Base-by-base conservation (phyloP, 228 moss, liverwort and hornwort species). In the Sphagnum fallax region DNA sequence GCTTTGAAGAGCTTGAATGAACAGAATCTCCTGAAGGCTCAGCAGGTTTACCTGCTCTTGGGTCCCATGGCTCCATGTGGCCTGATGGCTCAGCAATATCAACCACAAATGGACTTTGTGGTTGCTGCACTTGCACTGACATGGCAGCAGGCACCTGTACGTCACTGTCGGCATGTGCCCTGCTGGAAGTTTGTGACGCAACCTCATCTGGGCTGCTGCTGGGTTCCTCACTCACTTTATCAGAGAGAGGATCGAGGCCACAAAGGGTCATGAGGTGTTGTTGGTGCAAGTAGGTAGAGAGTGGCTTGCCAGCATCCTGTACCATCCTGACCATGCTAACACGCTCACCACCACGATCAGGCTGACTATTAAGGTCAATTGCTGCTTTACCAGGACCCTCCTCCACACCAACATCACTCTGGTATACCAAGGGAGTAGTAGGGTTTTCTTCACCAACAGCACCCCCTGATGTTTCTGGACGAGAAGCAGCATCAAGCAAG, bases 331-430 rank as follows among this genome's bases (percentile, higher is more conserved):
- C 83, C 92, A 96, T 92, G 77, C 92, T 92, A 67, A 89, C 60
- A 69, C 90, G 90, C 71, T 96, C 96, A 91, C 92, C 96, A 91
- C 92, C 96, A 74, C 93, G 86, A 80, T 92, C 92, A 50, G 96
- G 96, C 76, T 92, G 96, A 77, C 84, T 92, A 80, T 96, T 96
- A 68, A 96, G 86, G 74, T 96, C 96, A 84, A 96, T 92, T 69
- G 87, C 72, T 76, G 78, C 83, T 76, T 87, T 86, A 64, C 74
- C 67, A 53, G 82, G 71, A 57, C 69, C 82, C 63, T 86, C 85
- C 72, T 86, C 82, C 68, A 75, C 73, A 67, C 73, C 73, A 63
- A 75, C 76, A 73, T 85, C 79, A 75, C 75, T 76, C 66, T 72
- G 49, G 65, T 77, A 77, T 67, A 79, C 69, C 67, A 79, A 53